Percentiles rank a stretch among this genome's conserved stretches.
Conservation (phyloP, 352 stramenopile genomes). For the Plasmopara halstedii region DNA sequence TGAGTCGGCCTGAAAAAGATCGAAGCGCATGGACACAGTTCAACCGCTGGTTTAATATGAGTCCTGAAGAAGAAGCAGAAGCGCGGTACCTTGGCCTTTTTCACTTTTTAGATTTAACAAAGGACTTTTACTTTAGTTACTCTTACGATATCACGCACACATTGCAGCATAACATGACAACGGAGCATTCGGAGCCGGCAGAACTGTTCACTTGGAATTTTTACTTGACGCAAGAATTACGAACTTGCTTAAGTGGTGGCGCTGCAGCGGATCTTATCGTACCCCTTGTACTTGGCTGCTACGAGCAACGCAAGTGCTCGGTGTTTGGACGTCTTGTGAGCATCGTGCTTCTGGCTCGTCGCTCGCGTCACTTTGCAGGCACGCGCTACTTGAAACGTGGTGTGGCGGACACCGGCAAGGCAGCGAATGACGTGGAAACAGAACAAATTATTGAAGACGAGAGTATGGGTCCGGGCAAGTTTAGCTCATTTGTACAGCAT, state of each 20-base stretch:
- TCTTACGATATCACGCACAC: constrained; percentile 97
- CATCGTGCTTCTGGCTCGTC: constrained; percentile 93
- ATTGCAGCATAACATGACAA: constrained; percentile 97
- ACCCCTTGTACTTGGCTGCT: constrained; percentile 91
- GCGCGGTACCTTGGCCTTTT: constrained; percentile 94
- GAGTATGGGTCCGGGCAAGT: constrained; percentile 85
- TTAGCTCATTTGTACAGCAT: constrained; percentile 97
- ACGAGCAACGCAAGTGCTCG: constrained; percentile 94
- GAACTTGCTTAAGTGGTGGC: constrained; percentile 68
- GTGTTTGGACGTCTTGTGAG: constrained; percentile 94
- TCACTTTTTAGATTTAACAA: constrained; percentile 97
- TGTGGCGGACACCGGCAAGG: constrained; percentile 96
- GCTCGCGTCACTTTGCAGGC: constrained; percentile 97
- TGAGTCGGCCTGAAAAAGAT: constrained; percentile 51
- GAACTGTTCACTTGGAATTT: constrained; percentile 98
- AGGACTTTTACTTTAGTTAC: constrained; percentile 99
- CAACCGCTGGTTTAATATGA: constrained; percentile 81
- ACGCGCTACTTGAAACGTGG: constrained; percentile 98
- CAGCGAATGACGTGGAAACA: constrained; percentile 99
- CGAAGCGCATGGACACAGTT: constrained; percentile 54
- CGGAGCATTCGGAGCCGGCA: constrained; percentile 63
- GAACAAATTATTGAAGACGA: constrained; percentile 94
- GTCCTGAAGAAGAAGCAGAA: constrained; percentile 74
- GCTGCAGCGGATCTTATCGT: constrained; percentile 86
- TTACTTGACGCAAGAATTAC: constrained; percentile 92